A percentile compares a stretch with the other conserved stretches of the same genome.
Conservation (phyloP, 768 basidiomycete species). For the Tylopilus sp. region DNA sequence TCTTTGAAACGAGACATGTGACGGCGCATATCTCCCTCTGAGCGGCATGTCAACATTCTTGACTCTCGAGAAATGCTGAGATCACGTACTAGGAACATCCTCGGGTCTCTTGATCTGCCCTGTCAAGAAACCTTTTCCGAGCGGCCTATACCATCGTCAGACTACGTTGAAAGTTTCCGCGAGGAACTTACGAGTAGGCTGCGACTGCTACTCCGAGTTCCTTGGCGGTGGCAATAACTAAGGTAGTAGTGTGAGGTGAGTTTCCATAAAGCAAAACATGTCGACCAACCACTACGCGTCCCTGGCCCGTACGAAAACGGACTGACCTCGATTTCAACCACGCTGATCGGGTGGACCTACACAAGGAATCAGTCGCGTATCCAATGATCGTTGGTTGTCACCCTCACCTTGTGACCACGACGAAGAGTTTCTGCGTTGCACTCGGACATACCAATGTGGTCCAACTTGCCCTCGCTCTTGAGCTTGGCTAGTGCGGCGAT, state of each 20-base stretch:
- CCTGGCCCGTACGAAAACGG: conserved; percentile 54
- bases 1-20: conserved; percentile 43
- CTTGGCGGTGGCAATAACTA: conserved; percentile 49
- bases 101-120: conserved; percentile 41
- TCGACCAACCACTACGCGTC: conserved; percentile 10
- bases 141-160: too few relatives aligned
- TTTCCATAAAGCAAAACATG: too few relatives aligned
- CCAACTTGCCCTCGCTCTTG: conserved; percentile 30
- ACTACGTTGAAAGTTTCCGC: too few relatives aligned
- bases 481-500: conserved; percentile 43
- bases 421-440: conserved; percentile 47
- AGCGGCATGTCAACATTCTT: neutral
- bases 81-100: conserved; percentile 36
- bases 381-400: too few relatives aligned
- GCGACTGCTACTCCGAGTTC: conserved; percentile 57
- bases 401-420: conserved; percentile 31
- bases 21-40: conserved; percentile 41
- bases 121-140: conserved; percentile 28
- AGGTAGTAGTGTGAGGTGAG: too few relatives aligned
- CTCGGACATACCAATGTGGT: conserved; percentile 60
- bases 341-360: conserved; percentile 55
- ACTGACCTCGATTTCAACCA: conserved; percentile 67
- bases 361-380: too few relatives aligned
- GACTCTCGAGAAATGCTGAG: too few relatives aligned
- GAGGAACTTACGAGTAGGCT: too few relatives aligned